These are phyloP conservation scores for Ceriops tagal DNA, from an alignment of 345 rosid species.

Conservation along the genomic window DNA sequence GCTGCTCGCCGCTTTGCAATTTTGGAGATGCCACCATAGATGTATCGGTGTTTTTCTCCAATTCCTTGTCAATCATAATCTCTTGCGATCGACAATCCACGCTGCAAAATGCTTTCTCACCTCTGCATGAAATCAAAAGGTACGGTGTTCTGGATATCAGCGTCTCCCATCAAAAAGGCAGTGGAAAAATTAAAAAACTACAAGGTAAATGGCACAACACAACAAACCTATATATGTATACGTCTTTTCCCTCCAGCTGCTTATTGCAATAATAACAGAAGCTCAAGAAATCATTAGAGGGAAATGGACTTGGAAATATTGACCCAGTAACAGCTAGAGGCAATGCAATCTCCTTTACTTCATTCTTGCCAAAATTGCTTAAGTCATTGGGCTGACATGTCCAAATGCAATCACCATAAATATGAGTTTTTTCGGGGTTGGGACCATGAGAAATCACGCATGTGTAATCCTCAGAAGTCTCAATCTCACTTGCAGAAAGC, in stretches of 20 bases:
- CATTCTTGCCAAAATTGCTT: constrained; percentile 17
- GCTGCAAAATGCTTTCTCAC: constrained; percentile 85
- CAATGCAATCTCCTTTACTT: constrained; percentile 18
- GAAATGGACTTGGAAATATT: constrained; percentile 14
- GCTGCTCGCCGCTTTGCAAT: constrained; percentile 25
- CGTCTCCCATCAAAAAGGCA: not conserved
- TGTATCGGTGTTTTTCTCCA: constrained; percentile 30
- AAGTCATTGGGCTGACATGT: constrained; percentile 43
- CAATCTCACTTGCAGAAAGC: constrained; percentile 63
- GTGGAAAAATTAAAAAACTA: not conserved
- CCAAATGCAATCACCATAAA: constrained; percentile 70
- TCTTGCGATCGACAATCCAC: constrained; percentile 56
- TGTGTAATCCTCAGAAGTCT: constrained; percentile 92
- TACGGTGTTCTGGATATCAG: not conserved
- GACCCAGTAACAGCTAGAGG: constrained; percentile 17
- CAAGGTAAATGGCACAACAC: constrained; percentile 11
- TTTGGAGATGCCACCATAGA: constrained; percentile 25
- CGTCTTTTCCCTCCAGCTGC: constrained; percentile 59
- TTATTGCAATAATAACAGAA: constrained; percentile 70
- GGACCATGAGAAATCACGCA: constrained; percentile 78
- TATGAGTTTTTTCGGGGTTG: constrained; percentile 75
- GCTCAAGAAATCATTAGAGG: constrained; percentile 51
- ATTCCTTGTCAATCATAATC: constrained; percentile 55
- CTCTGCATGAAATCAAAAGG: constrained; percentile 43
- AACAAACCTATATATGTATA: constrained; percentile 76